Conservation (phyloP, 305 asterid species). For the Striga hermonthica region DNA sequence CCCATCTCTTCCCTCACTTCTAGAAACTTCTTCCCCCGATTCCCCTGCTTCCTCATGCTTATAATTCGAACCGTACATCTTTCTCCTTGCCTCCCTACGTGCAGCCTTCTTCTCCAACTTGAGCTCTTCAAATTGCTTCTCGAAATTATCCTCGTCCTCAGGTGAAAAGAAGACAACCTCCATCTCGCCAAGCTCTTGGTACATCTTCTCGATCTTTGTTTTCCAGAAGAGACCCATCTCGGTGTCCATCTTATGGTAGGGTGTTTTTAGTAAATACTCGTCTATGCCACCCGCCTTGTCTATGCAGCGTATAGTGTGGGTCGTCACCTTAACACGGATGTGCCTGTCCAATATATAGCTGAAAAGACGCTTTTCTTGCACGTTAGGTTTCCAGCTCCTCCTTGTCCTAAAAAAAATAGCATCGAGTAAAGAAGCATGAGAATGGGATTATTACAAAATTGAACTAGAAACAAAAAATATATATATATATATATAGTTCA, state of each 20-base stretch:
- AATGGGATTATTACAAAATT: constrained; percentile 24
- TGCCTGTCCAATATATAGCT: constrained; percentile 86
- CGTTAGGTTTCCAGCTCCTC: constrained; percentile 92
- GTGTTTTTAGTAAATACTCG: constrained; percentile 90
- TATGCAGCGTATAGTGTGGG: constrained; percentile 95
- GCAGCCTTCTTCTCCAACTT: constrained; percentile 53
- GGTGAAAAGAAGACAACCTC: constrained; percentile 84
- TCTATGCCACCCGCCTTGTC: constrained; percentile 98
- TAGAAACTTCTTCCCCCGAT: constrained; percentile 32
- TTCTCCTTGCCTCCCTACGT: constrained; percentile 74
- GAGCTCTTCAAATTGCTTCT: constrained; percentile 54
- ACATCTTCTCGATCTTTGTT: constrained; percentile 82
- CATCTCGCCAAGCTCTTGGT: constrained; percentile 88
- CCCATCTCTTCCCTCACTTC: constrained; percentile 27
- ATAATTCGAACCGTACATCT: constrained; percentile 50
- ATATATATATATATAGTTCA: no score
- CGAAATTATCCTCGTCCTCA: constrained; percentile 68
- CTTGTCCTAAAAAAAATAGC: constrained; percentile 52
- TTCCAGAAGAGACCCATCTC: constrained; percentile 91
- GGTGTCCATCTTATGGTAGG: constrained; percentile 89
- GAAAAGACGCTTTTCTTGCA: constrained; percentile 86
- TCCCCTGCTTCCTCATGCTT: constrained; percentile 41
- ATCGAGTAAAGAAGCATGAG: constrained; percentile 30
- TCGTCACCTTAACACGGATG: constrained; percentile 75
- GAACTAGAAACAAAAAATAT: no score